Evolutionary conservation across 331 rosid genomes (phyloP).

Genomic region (Acacia pycnantha): DNA sequence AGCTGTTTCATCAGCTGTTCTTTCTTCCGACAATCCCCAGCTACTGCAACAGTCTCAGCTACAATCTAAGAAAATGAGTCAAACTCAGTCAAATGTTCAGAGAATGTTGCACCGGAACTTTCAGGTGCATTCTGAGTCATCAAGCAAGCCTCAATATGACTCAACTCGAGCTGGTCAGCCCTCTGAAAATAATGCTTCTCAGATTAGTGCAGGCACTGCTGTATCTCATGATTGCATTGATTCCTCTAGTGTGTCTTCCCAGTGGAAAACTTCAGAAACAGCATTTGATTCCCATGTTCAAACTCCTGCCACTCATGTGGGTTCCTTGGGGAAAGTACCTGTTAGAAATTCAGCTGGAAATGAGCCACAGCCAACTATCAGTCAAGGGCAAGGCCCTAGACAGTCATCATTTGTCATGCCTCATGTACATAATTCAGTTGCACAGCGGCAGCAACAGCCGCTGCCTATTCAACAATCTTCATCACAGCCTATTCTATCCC

Average conservation of each 20-base stretch:
- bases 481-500: constrained; percentile 43
- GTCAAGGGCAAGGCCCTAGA: constrained; percentile 63
- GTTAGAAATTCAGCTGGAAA: constrained; percentile 47
- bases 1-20: constrained; percentile 19
- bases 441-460: constrained; percentile 53
- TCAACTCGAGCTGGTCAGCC: constrained; percentile 52
- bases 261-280: constrained; percentile 61
- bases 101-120: constrained; percentile 54
- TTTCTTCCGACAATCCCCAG: constrained; percentile 53
- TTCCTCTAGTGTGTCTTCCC: constrained; percentile 46
- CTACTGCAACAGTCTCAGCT: constrained; percentile 35
- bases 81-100: constrained; percentile 55
- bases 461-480: constrained; percentile 51
- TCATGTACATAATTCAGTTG: constrained; percentile 65
- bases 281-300: constrained; percentile 50
- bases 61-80: constrained; percentile 63
- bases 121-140: constrained; percentile 49
- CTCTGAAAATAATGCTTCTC: constrained; percentile 43
- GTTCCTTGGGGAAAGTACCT: constrained; percentile 50
- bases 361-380: constrained; percentile 42
- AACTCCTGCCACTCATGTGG: constrained; percentile 44
- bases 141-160: constrained; percentile 52
- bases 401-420: constrained; percentile 56
- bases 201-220: constrained; percentile 42
- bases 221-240: constrained; percentile 46